phyloP scores from a whole-genome alignment of 208 protist genomes.

The Wallacemonas sp. region DNA sequence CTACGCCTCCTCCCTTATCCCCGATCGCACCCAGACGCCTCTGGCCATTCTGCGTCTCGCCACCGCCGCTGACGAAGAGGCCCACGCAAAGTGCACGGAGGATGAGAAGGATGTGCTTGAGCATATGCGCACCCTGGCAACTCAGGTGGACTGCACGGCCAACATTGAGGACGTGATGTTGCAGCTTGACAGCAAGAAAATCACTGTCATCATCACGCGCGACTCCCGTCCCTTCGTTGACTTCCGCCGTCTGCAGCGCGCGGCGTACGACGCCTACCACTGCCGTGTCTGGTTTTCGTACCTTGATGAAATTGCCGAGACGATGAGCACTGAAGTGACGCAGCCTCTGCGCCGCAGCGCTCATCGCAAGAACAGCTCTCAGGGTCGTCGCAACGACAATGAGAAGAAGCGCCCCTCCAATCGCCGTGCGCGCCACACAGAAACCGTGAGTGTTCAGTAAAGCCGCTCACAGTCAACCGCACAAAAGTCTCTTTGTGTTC shows the following conservation, averaged over 20 bases:
- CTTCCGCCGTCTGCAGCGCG: constrained; percentile 78
- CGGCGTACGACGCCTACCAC: constrained; percentile 67
- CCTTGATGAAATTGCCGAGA: constrained; percentile 74
- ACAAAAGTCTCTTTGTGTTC: constrained; percentile 8
- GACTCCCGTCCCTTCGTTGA: constrained; percentile 55
- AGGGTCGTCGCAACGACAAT: not conserved
- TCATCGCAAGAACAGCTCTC: constrained; percentile 8
- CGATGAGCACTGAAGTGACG: constrained; percentile 53
- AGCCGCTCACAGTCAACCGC: not conserved
- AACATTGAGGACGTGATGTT: constrained; percentile 71
- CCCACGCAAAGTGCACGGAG: constrained; percentile 29
- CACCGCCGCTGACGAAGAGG: constrained; percentile 35
- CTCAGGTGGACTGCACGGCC: constrained; percentile 42
- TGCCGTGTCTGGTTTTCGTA: constrained; percentile 86
- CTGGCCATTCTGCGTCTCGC: constrained; percentile 34
- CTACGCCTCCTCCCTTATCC: constrained; percentile 14
- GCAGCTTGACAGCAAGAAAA: constrained; percentile 78
- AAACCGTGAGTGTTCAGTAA: not conserved
- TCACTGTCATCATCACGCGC: constrained; percentile 73
- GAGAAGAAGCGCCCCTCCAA: constrained; percentile 6
- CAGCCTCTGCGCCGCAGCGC: constrained; percentile 26
- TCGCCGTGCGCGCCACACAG: not conserved
- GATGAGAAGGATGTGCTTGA: constrained; percentile 55
- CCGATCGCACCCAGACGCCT: constrained; percentile 1
- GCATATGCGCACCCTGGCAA: constrained; percentile 47